Conservation (phyloP, 345 rosid species). For the Angophora floribunda region DNA sequence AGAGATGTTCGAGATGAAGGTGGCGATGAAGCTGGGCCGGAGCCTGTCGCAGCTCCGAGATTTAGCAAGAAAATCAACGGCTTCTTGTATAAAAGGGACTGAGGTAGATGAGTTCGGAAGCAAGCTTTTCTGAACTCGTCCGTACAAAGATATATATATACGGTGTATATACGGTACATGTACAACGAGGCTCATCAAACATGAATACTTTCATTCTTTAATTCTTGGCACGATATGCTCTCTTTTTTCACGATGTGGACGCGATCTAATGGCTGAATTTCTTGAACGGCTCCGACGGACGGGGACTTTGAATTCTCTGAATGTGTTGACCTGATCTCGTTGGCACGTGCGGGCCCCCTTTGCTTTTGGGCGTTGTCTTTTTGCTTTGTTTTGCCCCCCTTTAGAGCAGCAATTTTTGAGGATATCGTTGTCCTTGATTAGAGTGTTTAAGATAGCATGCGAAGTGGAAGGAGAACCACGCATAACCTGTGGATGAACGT, state of each 20-base stretch:
- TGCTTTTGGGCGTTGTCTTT: background rate
- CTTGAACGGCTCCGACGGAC: background rate
- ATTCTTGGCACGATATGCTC: background rate
- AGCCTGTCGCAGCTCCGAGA: slow-evolving; percentile 35
- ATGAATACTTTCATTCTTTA: background rate
- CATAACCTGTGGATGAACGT: background rate
- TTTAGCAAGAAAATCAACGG: slow-evolving; percentile 14
- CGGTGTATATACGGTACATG: background rate
- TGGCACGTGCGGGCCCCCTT: background rate
- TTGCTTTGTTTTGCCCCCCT: background rate
- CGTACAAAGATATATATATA: background rate
- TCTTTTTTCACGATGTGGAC: background rate
- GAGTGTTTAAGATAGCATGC: background rate
- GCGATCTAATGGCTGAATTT: background rate
- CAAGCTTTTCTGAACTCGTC: slow-evolving; percentile 18
- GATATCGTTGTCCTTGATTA: background rate
- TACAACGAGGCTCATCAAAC: too few relatives aligned
- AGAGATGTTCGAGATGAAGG: slow-evolving; percentile 21
- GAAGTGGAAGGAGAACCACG: too few relatives aligned
- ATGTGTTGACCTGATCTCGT: background rate
- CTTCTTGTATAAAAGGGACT: background rate
- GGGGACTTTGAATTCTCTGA: background rate
- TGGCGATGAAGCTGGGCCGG: slow-evolving; percentile 37
- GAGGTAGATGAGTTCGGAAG: slow-evolving; percentile 28
- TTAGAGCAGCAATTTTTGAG: background rate